These are phyloP conservation scores for Zizania latifolia DNA, from an alignment of 176 grass and related monocot species.

Conservation along the genomic window DNA sequence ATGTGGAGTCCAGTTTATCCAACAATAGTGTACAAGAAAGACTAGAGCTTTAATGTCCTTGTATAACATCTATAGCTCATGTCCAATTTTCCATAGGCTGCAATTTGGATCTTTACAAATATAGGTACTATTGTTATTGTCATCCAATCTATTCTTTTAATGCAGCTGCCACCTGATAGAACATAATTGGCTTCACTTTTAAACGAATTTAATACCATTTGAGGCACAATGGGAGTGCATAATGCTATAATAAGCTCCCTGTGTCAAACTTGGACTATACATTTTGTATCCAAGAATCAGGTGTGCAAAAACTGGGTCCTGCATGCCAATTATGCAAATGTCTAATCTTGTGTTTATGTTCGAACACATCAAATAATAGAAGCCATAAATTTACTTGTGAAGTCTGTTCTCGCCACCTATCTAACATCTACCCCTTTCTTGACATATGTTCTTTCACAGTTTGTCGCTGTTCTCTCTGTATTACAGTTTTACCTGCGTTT, in stretches of 20 bases:
- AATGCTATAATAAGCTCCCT: not conserved
- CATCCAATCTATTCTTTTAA: constrained; percentile 18
- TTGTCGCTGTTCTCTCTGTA: not conserved
- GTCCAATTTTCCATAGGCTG: constrained; percentile 13
- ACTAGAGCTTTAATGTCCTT: constrained; percentile 35
- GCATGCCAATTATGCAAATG: not conserved
- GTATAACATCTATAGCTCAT: not conserved
- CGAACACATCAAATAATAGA: not conserved
- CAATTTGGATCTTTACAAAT: constrained; percentile 11
- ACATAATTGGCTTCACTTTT: not conserved
- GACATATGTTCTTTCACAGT: not conserved
- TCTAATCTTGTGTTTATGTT: not conserved
- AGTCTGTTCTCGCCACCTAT: not conserved
- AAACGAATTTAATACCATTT: not conserved
- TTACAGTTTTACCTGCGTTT: not conserved
- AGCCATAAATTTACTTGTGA: not conserved
- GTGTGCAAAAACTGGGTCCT: not conserved
- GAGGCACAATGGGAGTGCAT: not conserved
- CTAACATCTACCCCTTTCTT: not conserved
- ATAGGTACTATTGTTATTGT: not conserved
- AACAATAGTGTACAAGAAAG: constrained; percentile 85
- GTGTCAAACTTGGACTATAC: not conserved
- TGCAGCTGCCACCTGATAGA: not conserved
- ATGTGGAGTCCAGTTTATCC: constrained; percentile 93
- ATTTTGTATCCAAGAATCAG: constrained; percentile 3